A percentile compares a stretch with the other conserved stretches of the same genome.
These are phyloP conservation scores for Rutstroemia sp. DNA, from an alignment of 2,329 filamentous ascomycete genomes.

Conservation along the genomic window DNA sequence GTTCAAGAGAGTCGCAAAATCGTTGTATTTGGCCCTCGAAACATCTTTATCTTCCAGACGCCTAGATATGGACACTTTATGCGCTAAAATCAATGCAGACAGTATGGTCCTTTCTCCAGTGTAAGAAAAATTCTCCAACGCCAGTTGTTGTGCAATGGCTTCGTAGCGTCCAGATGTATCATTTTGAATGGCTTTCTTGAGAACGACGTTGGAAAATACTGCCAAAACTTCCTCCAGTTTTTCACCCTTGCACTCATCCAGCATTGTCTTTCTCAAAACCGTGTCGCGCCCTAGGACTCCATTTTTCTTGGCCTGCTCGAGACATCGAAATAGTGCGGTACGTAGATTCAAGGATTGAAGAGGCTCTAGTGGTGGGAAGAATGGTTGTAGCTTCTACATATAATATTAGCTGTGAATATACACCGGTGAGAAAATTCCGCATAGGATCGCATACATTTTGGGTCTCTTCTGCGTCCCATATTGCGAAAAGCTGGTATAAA, in stretches of 20 bases:
- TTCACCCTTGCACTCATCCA: conserved; percentile 93
- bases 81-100: conserved; percentile 61
- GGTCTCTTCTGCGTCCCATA: conserved; percentile 75
- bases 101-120: conserved; percentile 48
- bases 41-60: conserved; percentile 53
- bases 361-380: conserved; percentile 85
- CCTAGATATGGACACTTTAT: conserved; percentile 59
- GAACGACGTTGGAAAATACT: conserved; percentile 73
- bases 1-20: conserved; percentile 58
- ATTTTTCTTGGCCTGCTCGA: conserved; percentile 84
- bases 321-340: conserved; percentile 69
- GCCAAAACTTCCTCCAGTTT: conserved; percentile 81
- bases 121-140: conserved; percentile 52
- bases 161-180: conserved; percentile 35
- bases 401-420: not conserved
- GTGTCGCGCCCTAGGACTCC: conserved; percentile 73
- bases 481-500: conserved; percentile 75
- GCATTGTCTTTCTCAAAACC: conserved; percentile 84
- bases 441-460: conserved; percentile 51
- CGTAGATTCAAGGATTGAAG: conserved; percentile 87
- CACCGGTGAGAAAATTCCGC: too few species aligned
- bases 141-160: conserved; percentile 46
- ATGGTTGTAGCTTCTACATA: conserved; percentile 72
- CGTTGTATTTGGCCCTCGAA: conserved; percentile 48
- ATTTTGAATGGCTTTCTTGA: conserved; percentile 58